Conservation (phyloP, 768 basidiomycete species). For the Leucosporidium creatinivorum region DNA sequence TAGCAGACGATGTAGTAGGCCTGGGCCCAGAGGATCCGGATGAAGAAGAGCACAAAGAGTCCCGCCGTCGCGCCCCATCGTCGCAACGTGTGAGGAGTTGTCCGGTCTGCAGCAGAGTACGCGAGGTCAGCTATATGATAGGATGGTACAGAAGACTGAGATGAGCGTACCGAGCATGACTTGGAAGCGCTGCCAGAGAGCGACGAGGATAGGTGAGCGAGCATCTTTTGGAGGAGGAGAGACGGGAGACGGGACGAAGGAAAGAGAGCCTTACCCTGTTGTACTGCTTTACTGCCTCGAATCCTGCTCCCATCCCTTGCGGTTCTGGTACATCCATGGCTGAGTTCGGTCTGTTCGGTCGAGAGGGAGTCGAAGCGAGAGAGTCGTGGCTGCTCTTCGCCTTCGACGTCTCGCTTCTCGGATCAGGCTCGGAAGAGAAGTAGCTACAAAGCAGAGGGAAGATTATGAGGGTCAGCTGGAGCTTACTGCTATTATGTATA, state of each 20-base stretch:
- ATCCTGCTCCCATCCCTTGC: neutral
- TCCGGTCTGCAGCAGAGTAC: constrained; percentile 54
- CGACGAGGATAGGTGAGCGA: neutral
- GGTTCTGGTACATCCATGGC: constrained; percentile 26
- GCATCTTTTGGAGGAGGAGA: neutral
- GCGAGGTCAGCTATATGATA: neutral
- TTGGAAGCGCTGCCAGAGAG: constrained; percentile 22
- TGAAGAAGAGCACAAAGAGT: constrained; percentile 64
- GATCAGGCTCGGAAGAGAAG: too few species aligned
- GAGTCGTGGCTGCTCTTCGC: neutral
- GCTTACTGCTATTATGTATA: too few species aligned
- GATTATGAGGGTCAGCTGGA: too few species aligned
- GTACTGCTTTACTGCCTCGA: constrained; percentile 19
- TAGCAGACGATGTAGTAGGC: constrained; percentile 44
- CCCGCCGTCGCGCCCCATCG: constrained; percentile 76
- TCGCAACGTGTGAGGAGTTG: constrained; percentile 81
- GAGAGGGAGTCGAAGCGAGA: neutral
- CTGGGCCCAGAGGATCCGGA: constrained; percentile 79
- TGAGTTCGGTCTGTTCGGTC: too few species aligned
- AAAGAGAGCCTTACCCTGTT: constrained; percentile 10
- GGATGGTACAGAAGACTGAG: neutral
- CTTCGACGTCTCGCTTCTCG: too few species aligned
- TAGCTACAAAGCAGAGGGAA: too few species aligned
- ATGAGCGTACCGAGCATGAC: constrained; percentile 17
- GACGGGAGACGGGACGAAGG: too few species aligned